Evolutionary conservation across 805 yeast genomes (phyloP).

Genomic region (Sugiyamaella boreocaroliniensis): DNA sequence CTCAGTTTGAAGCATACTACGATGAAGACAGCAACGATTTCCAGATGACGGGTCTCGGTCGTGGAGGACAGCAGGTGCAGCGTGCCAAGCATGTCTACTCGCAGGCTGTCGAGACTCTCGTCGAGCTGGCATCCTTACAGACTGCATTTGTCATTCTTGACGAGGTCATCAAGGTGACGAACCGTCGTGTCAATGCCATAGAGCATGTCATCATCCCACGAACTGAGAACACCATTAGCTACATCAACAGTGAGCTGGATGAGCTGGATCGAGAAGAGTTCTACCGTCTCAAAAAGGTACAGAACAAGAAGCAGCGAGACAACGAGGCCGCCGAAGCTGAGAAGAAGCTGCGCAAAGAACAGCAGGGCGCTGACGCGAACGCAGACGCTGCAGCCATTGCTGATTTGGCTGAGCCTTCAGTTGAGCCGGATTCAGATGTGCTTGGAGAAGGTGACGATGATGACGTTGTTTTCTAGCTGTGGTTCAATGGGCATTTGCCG

Average conservation of each 20-base stretch:
- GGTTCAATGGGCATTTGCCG: background rate
- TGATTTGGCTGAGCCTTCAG: constrained; percentile 11
- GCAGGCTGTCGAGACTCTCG: constrained; percentile 93
- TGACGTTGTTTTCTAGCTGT: constrained; percentile 35
- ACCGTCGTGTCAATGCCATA: constrained; percentile 96
- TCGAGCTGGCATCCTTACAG: constrained; percentile 90
- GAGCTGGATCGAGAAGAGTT: constrained; percentile 98
- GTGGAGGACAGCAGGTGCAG: constrained; percentile 98
- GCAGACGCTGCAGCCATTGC: constrained; percentile 16
- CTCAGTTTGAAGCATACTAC: constrained; percentile 81
- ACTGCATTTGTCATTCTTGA: constrained; percentile 95
- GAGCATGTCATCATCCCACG: constrained; percentile 97
- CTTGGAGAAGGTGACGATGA: constrained; percentile 40
- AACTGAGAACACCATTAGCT: constrained; percentile 87
- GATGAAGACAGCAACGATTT: constrained; percentile 87
- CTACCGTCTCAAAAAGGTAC: constrained; percentile 92
- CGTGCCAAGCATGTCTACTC: constrained; percentile 90
- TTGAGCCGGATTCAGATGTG: constrained; percentile 20
- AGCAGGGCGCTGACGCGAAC: constrained; percentile 23
- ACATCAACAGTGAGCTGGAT: constrained; percentile 93
- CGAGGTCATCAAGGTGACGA: constrained; percentile 96
- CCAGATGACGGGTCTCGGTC: constrained; percentile 91
- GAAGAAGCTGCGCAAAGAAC: constrained; percentile 11
- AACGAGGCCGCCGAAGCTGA: constrained; percentile 52
- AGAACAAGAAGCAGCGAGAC: constrained; percentile 84